Evolutionary conservation across 2,329 filamentous ascomycete species (phyloP).

Genomic region (Coleophoma crateriformis): DNA sequence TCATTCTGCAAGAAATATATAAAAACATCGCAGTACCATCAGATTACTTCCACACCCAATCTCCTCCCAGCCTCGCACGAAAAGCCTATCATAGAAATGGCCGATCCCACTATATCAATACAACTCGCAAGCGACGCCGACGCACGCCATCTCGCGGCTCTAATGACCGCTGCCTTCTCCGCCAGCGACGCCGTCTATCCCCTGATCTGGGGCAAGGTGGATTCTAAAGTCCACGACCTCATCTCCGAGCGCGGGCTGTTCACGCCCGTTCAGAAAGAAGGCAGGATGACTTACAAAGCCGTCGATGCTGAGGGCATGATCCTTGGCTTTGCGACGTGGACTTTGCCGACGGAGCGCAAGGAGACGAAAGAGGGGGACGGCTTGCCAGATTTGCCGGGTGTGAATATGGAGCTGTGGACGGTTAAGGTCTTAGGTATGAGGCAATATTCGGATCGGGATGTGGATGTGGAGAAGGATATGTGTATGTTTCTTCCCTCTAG

Average conservation of each 20-base stretch:
- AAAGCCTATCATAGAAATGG: conserved; percentile 1
- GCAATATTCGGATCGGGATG: conserved; percentile 9
- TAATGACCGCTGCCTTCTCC: conserved; percentile 11
- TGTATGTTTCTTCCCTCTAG: conserved; percentile 1
- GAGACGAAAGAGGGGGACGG: conserved; percentile 1
- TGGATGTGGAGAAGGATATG: conserved; percentile 13
- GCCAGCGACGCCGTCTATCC: conserved; percentile 9
- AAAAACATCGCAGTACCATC: no score
- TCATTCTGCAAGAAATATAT: no score
- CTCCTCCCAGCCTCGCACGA: no score
- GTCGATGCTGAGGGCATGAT: conserved; percentile 3
- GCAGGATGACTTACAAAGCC: conserved; percentile 9
- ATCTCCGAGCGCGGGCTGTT: conserved; percentile 7
- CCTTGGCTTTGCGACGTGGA: conserved; percentile 13
- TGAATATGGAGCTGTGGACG: conserved; percentile 12
- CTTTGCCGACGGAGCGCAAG: conserved; percentile 4
- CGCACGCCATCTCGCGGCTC: conserved; percentile 4
- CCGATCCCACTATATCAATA: not conserved
- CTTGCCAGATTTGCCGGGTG: conserved; percentile 5
- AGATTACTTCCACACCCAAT: no score
- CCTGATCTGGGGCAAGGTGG: conserved; percentile 9
- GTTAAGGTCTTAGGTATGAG: conserved; percentile 10
- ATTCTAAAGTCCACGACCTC: conserved; percentile 7
- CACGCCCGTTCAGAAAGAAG: conserved; percentile 8
- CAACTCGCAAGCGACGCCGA: conserved; percentile 7